Base-by-base conservation (phyloP, 352 stramenopile species). In the Globisporangium uncinulatum region DNA sequence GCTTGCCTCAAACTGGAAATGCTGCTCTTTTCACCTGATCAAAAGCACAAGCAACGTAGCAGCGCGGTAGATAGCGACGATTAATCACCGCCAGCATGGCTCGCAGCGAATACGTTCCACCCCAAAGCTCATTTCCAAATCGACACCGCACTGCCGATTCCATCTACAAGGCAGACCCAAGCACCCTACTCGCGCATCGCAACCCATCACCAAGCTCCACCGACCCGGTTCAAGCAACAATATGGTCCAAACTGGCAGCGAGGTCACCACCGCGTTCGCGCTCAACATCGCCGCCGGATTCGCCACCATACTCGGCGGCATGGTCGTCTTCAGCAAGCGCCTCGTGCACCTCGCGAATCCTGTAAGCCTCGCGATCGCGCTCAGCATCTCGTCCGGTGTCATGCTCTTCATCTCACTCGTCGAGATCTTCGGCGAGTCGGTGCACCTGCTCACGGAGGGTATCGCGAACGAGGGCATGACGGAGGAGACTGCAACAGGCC, bases 341-440 rank as follows among this genome's bases (percentile, higher is more conserved):
- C 69, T 78, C 6, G 73, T 91, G 17, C 73, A 68, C 31, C 50
- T 86, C 17, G 77, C 73, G 6, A 87, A 81, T 19, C 67, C 71
- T 17, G 70, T 72, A 45, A 70, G 79, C 1, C 51, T 93, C 54
- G 73, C 82, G 0, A 67, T 83, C 31, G 54, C 83, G 15, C 65
- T 93, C n/a, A 86, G 71, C 24, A 60, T 92, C 46, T 85, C 79
- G 11, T 76, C 65, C 4, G 82, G 82, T 13, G 81, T 93, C 53
- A 93, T 87, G 55, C 32, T 93, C 32, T 93, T 91, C 59, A 76
- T 92, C 47, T 81, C 79, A 6, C 70, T 92, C 15, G 69, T 89
- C 3, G 74, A 92, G 54, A 72, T 93, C n/a, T 89, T 87, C 50
- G 59, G 66, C 46, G 65, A 71, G 19, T 59, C 60, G 4, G 70